Evolutionary conservation across 169 alveolate species (phyloP), one percentile per base, ranked within the genome.

Genomic region (Hammondia hammondi): DNA sequence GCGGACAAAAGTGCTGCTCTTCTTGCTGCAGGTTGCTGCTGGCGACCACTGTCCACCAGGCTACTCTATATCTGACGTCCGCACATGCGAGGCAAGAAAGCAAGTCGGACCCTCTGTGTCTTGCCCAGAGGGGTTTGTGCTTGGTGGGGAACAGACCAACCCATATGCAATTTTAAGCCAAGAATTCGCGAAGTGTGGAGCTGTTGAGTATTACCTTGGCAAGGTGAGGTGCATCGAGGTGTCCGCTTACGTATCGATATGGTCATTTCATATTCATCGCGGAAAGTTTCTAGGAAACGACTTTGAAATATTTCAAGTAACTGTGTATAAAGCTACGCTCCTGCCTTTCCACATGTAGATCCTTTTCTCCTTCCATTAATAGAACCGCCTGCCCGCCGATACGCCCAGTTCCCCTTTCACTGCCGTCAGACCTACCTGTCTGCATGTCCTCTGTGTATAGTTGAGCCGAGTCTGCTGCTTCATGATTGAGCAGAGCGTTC

Each of bases 81-180:
- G 90, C 57, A 82, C 90, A 6, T 82, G 90, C 71, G 90, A 82
- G 70, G 90, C 52, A n/a, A 39, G 39, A 35, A 82, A 43, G 70
- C 90, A 82, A 17, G 90, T 82, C 37, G 90, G 90, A 35, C 90
- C 90, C 70, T 82, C 90, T 45, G 6, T 82, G 43, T 39, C 90
- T 21, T 82, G 90, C 35, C 90, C 90, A 4, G 71, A 43, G 90
- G 90, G 90, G 12, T 82, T 82, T 43, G 39, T 43, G 52, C 70
- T 82, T 19, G 90, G 90, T 27, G 90, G 90, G 9, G 90, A 82
- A 35, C 90, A 82, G 12, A 46, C 70, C 71, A 82, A 45, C 70
- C 90, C 90, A 70, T 82, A 82, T 70, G 90, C 70, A 35, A 43
- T 82, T 17, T 70, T 39, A 9, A 46, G 70, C 2, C 57, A 82